Evolutionary conservation across 2,329 filamentous ascomycete genomes (phyloP), one percentile per base, ranked within the genome.

Genomic region (Exophiala alcalophila): DNA sequence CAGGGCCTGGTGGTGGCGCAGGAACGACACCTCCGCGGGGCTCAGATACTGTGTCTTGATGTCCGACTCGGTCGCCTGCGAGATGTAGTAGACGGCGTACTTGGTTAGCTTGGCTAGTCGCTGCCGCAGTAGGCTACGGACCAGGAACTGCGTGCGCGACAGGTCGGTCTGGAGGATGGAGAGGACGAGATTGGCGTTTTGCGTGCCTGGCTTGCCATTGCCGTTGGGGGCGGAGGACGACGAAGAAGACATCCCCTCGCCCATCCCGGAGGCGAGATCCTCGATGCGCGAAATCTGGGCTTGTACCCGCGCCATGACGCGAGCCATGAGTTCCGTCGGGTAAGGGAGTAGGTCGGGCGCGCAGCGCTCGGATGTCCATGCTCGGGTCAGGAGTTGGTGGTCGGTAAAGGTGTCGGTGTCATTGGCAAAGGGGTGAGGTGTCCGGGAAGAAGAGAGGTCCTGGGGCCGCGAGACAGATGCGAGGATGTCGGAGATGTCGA

Each of bases 91-190:
- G 61, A 87, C 86, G 43, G 64, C 65, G 55, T 65, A 59, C 45
- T 64, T 64, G 20, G 67, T 66, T 44, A 71, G 59, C 77, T 98
- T 97, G 40, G 86, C 80, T 44, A 97, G 81, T n/a, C 92, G 77
- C 7, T 86, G 82, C 39, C 94, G 77, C 42, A 98, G 67, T 53
- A 91, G 84, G 53, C 85, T 84, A 48, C 92, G 77, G 12, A 97
- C 78, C 15, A 98, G 74, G 60, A 89, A 98, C 68, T 95, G 95
- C 67, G 86, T 94, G 31, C 92, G 77, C 64, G 96, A 90, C 40
- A 98, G 78, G 68, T 98, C 92, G 5, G 94, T 97, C 71, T 98
- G 92, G 40, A 96, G 82, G 50, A 98, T 84, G 34, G 96, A 95
- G 59, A 97, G 81, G 49, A 81, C 81, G 64, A 98, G 95, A 63